Evolutionary conservation across 495 filamentous ascomycete genomes (phyloP), one percentile per base, ranked within the genome.

Genomic region (Hyaloscypha bicolor): DNA sequence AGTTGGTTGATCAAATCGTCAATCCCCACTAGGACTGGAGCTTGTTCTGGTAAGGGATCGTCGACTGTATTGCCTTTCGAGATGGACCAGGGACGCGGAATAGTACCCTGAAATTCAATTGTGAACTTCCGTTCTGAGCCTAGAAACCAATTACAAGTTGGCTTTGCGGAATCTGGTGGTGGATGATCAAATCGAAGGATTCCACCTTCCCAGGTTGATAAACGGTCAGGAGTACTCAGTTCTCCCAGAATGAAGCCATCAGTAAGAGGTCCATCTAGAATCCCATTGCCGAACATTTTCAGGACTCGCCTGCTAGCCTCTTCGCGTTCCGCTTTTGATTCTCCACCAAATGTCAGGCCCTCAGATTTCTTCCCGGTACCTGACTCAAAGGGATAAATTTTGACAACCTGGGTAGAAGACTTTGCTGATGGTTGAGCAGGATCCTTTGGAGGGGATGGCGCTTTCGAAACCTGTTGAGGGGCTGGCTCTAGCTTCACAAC

Each of bases 221-320:
- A 73, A 33, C 68, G 70, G 22, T 81, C 77, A 2, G 80, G 65
- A 11, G 73, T 74, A 29, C 79, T 73, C 22, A 80, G 75, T 9
- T 79, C 69, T 16, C 82, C 81, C 6, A 99, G 77, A 33, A 96
- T 71, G 78, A 94, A 90, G 8, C 95, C 93, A 78, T 97, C 91
- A 0, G 94, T 97, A 32, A 99, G 71, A 4, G 95, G 93, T 0
- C 95, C 94, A 21, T 91, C 85, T n/a, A 97, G 79, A 39, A 97
- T 74, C 1, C 88, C 86, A 22, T 80, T 82, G 12, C 74, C 71
- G 69, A 87, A 90, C 21, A 87, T 80, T 57, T 83, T 79, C 59
- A 77, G 75, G 59, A 91, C 79, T 53, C 80, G 80, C 69, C 82
- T 85, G 3, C 82, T 79, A 51, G 90, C 82, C 68, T 91, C 88